These are phyloP conservation scores for Pleurotus djamor DNA, from an alignment of 768 basidiomycete species.

Conservation along the genomic window DNA sequence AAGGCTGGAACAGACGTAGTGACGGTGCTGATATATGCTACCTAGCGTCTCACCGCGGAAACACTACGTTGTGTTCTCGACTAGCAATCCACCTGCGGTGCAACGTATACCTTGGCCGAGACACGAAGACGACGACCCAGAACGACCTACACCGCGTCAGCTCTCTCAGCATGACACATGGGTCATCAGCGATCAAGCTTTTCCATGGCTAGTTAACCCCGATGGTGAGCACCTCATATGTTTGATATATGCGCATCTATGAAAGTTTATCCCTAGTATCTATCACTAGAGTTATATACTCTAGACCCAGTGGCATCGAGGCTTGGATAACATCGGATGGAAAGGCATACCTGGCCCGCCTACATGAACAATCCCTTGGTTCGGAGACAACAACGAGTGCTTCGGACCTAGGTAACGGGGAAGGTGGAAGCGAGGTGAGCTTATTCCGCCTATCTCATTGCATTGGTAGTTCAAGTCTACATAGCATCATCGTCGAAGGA, in stretches of 20 bases:
- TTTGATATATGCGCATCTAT: neutral
- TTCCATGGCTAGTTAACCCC: conserved; percentile 73
- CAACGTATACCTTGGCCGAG: conserved; percentile 86
- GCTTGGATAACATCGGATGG: conserved; percentile 88
- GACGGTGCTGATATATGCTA: neutral
- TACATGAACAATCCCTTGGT: conserved; percentile 38
- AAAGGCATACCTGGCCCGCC: conserved; percentile 73
- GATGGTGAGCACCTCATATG: conserved; percentile 48
- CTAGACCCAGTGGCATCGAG: conserved; percentile 60
- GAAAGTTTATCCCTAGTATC: conserved; percentile 42
- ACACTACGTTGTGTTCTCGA: conserved; percentile 71
- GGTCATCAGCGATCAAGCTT: conserved; percentile 62
- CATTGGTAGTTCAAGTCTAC: neutral
- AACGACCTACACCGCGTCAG: conserved; percentile 11
- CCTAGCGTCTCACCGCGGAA: conserved; percentile 73
- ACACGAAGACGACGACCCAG: conserved; percentile 35
- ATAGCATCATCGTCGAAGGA: conserved; percentile 7
- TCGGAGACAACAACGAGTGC: conserved; percentile 9
- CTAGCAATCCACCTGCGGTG: conserved; percentile 68
- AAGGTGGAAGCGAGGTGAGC: conserved; percentile 17
- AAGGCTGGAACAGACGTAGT: no score
- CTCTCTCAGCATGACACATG: conserved; percentile 60
- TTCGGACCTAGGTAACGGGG: conserved; percentile 13
- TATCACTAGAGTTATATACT: conserved; percentile 62
- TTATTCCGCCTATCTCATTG: neutral